A percentile compares a stretch with the other conserved stretches of the same genome.
Conservation (phyloP, 805 yeast species). For the Candida pseudofarinosa region DNA sequence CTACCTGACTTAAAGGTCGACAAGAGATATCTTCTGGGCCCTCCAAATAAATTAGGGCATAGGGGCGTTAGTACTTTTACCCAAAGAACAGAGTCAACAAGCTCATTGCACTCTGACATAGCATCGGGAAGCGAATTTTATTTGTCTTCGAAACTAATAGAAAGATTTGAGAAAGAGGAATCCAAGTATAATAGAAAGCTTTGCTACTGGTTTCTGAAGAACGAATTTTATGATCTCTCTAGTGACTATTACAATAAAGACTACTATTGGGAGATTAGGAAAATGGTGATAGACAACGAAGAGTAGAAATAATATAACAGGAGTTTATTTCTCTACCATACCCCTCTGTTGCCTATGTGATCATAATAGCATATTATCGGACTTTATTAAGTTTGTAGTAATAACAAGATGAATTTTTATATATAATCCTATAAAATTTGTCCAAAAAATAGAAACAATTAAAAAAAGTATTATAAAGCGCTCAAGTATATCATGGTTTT, state of each 20-base stretch:
- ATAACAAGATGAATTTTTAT: background rate
- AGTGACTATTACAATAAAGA: slow-evolving; percentile 18
- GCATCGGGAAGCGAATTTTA: slow-evolving; percentile 21
- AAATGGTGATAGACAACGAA: slow-evolving; percentile 36
- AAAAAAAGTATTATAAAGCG: background rate
- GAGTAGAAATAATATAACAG: slow-evolving; percentile 5
- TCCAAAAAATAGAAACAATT: background rate
- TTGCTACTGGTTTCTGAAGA: slow-evolving; percentile 34
- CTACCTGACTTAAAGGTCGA: slow-evolving; percentile 10
- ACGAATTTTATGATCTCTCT: slow-evolving; percentile 21
- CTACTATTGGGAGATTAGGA: slow-evolving; percentile 41
- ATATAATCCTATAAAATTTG: background rate
- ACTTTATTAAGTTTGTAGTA: background rate
- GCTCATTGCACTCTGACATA: slow-evolving; percentile 15
- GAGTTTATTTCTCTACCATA: too few species aligned
- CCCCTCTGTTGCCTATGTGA: too few species aligned
- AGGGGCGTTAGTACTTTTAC: slow-evolving; percentile 36
- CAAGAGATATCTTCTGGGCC: background rate
- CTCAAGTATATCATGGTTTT: too few species aligned
- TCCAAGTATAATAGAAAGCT: slow-evolving; percentile 29
- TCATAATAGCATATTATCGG: background rate
- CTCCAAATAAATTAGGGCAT: slow-evolving; percentile 1
- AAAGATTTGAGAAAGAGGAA: slow-evolving; percentile 34
- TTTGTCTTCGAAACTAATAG: slow-evolving; percentile 23
- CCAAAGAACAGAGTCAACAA: slow-evolving; percentile 31